Evolutionary conservation across 169 alveolate species (phyloP), one percentile per base, ranked within the genome.

Genomic region (Plasmodium chabaudi): DNA sequence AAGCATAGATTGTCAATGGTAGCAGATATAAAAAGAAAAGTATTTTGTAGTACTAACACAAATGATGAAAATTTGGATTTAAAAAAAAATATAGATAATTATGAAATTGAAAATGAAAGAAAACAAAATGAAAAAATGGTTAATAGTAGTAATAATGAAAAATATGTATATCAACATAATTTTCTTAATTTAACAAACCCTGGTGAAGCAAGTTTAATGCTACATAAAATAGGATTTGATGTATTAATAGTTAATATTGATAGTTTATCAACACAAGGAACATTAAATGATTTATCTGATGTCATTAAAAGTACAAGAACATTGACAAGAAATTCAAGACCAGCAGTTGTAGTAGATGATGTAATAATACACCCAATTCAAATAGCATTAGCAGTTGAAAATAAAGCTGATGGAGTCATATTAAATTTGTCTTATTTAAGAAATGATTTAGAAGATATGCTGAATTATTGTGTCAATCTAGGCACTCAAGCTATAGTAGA

Each of bases 401-500:
- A 84, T 68, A 87, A 93, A 70, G 96, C 96, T 17, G 96, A 94
- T 89, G 96, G 95, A 3, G 96, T 94, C n/a, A 59, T 94, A 67
- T 75, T 94, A 74, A 94, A 92, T 72, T 82, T 93, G 5, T 68
- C 94, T 4, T 87, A 72, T 87, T 57, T 94, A 69, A 94, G 89
- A 46, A 79, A 86, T 60, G 94, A 93, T 56, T 49, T 94, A 15
- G 88, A 88, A 74, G 92, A 89, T 6, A 88, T 94, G 94, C 9
- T 94, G 46, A 71, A 56, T 46, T 74, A 93, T 46, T 94, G 95
- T 65, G 68, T 82, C 34, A 92, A 69, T 17, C 67, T 94, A 92
- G 96, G 96, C 5, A 94, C 92, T 4, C 94, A 94, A 91, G 94
- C 96, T 15, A 92, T 94, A 19, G 96, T 92, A 5, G 96, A 94